Conservation (phyloP, 352 stramenopile species). For the Phytopythium aichiense region DNA sequence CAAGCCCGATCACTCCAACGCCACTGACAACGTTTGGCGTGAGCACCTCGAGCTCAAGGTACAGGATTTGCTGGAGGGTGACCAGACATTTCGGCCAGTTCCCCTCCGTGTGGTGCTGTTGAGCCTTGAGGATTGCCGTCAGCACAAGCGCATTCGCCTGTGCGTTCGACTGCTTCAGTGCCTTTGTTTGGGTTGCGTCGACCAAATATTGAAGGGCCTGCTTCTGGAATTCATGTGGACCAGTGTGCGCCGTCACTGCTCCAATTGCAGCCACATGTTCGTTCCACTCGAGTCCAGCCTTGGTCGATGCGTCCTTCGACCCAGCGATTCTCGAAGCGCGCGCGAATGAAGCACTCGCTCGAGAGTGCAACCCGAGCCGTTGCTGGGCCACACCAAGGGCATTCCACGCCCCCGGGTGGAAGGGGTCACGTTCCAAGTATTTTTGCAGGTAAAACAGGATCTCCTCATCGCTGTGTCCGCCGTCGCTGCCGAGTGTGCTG, state of each 20-base stretch:
- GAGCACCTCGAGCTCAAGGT: slow-evolving; percentile 8
- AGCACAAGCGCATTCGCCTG: slow-evolving; percentile 9
- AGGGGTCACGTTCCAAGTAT: slow-evolving; percentile 73
- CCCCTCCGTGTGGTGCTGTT: slow-evolving; percentile 16
- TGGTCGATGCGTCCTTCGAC: neutral
- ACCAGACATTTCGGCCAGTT: slow-evolving; percentile 22
- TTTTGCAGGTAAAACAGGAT: slow-evolving; percentile 76
- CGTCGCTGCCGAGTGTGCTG: slow-evolving; percentile 16
- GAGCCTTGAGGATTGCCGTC: slow-evolving; percentile 23
- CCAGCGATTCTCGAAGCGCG: slow-evolving; percentile 8
- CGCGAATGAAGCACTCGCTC: slow-evolving; percentile 36
- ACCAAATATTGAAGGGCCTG: slow-evolving; percentile 8
- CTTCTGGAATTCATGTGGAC: neutral
- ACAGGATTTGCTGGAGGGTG: slow-evolving; percentile 19
- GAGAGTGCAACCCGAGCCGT: slow-evolving; percentile 37
- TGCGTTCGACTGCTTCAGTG: slow-evolving; percentile 7
- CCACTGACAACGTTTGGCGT: slow-evolving; percentile 16
- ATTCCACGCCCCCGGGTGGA: slow-evolving; percentile 53
- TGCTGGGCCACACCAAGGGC: slow-evolving; percentile 60
- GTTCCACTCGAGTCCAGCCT: slow-evolving; percentile 35
- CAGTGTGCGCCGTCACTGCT: neutral
- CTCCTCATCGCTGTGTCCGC: slow-evolving; percentile 26
- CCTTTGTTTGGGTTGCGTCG: slow-evolving; percentile 1
- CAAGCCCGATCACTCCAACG: slow-evolving; percentile 28
- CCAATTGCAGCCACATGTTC: slow-evolving; percentile 24